Base-by-base conservation (phyloP, 176 grass and related monocot genomes). In the Juncus effusus region DNA sequence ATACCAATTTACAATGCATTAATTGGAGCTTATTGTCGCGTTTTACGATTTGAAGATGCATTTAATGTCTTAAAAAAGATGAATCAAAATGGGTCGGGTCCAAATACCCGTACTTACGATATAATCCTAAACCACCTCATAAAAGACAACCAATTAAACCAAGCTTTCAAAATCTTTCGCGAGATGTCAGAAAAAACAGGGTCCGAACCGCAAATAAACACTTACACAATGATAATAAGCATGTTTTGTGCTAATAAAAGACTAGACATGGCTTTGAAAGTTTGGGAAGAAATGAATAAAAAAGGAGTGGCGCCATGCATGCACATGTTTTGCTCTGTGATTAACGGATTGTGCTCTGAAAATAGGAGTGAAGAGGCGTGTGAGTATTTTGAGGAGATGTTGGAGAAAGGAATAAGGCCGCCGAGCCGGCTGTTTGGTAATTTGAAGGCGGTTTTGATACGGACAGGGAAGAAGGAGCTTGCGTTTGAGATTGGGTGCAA, bases 321-420 rank as follows among this genome's bases (percentile, higher is more conserved):
- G 83, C 83, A 87, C 66, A 87, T 87, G 80, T 87, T 87, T 45
- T 87, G 77, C 5, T 49, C 88, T 67, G 62, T 91, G 77, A 87
- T 87, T 36, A 91, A 68, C 38, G 83, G 80, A 13, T 51, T 91
- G 47, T 84, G 80, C 80, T 81, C 59, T 52, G 80, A 84, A 55
- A 91, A 91, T 73, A 78, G 77, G 69, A 58, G 86, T 10, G 88
- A 87, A 74, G 88, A 91, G 74, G 88, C 83, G 74, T 91, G 83
- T 50, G 13, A 38, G 35, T 91, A 84, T 86, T 90, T 90, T 45
- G 78, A 79, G 42, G 82, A 85, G 78, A 90, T 90, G 86, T 52
- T 89, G 74, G 78, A 82, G 67, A 89, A 76, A 65, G 86, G 86
- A 54, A 89, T 89, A 74, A 85, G 81, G 35, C 82, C 82, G 62